Evolutionary conservation across 768 basidiomycete genomes (phyloP).

Genomic region (Macrolepiota fuliginosa): DNA sequence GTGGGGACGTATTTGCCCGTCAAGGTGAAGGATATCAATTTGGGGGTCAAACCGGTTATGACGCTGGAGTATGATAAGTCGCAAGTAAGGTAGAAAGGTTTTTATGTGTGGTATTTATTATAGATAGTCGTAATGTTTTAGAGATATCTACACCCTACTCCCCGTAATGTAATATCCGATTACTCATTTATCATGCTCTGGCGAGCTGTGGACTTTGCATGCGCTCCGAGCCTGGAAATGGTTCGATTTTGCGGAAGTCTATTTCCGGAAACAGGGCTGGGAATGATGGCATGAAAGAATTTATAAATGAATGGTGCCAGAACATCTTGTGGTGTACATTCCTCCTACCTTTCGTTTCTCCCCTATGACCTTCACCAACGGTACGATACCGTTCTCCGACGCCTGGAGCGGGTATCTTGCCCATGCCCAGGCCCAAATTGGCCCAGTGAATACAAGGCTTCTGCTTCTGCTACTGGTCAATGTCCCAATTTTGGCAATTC

Average conservation of each 20-base stretch:
- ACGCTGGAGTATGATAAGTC: conserved; percentile 13
- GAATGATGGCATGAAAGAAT: conserved; percentile 9
- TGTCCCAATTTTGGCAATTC: conserved; percentile 62
- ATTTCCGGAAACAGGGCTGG: conserved; percentile 18
- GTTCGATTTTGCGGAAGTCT: conserved; percentile 31
- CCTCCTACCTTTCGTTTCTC: conserved; percentile 5
- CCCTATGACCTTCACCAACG: conserved; percentile 24
- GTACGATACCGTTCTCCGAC: conserved; percentile 36
- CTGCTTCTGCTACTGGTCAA: conserved; percentile 55
- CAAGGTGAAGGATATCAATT: conserved; percentile 23
- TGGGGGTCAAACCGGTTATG: conserved; percentile 27
- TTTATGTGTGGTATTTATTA: not conserved
- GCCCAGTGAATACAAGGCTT: conserved; percentile 33
- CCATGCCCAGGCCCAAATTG: conserved; percentile 37
- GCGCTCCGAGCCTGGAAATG: conserved; percentile 10
- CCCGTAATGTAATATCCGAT: not conserved
- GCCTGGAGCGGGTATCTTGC: conserved; percentile 43
- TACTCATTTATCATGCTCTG: not conserved
- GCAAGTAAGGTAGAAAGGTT: not conserved
- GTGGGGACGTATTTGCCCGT: conserved; percentile 15
- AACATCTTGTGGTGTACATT: conserved; percentile 4
- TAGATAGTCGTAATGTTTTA: not conserved
- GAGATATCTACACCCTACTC: not conserved
- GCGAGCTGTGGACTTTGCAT: not conserved
- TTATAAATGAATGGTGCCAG: conserved; percentile 12